Base-by-base conservation (phyloP, 1,284 basidiomycete genomes). In the Neotropicomus parvogracilis region DNA sequence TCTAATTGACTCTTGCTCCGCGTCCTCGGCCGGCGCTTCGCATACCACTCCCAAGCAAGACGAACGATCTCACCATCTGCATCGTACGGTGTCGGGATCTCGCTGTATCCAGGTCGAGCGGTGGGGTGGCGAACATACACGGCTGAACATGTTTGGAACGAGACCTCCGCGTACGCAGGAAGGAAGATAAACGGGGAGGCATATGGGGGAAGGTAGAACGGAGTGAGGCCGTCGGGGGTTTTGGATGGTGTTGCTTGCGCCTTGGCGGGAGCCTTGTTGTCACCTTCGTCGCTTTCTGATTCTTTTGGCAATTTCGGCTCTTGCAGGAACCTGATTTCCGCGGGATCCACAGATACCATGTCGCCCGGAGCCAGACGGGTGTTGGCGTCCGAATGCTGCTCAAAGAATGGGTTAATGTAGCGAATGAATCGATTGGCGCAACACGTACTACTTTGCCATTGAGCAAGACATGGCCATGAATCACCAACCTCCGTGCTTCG, bases 71-170 rank as follows among this genome's bases (percentile, higher is more conserved):
- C 88, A 12, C 94, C 94, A 61, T 95, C 92, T 0, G 94, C 93
- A 57, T 93, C 89, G 69, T 88, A 97, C 1, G 95, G 94, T 12
- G 89, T 91, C 10, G 94, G 91, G 40, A 97, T 88, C 69, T 97
- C 94, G 24, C 88, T 92, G 70, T 94, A 93, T 3, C 88, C 82
- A 1, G 92, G 89, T 21, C 92, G 83, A 0, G 95, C 93, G 0
- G 94, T 97, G 2, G 97, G 97, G 65, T 98, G 93, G 39, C 95
- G 91, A 28, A 98, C 81, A 67, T 97, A 98, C 50, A 99, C 77
- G 16, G 87, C 86, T 6, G 95, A 94, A 70, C 97, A 99, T 10
- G 94, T 94, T 41, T 80, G 68, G 76, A 91, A 99, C 45, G 85
- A 91, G 3, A 88, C 83, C 62, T 98, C 93, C 48, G 98, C 83